Percentiles rank a stretch among this genome's conserved stretches.
Conservation (phyloP, 495 filamentous ascomycete genomes). For the Trichocladium antarcticum region DNA sequence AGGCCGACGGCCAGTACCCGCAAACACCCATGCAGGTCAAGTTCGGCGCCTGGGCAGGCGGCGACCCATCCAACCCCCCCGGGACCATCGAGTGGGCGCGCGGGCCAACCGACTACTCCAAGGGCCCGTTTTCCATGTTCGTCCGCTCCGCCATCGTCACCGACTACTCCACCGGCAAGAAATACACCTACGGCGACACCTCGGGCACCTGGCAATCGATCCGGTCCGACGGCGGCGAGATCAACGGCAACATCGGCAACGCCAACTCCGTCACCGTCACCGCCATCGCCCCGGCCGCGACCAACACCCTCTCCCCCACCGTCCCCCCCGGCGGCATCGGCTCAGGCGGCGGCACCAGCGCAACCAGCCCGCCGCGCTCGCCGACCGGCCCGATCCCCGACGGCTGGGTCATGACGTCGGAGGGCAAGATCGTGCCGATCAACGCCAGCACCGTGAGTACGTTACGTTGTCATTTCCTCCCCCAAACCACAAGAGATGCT, state of each 20-base stretch:
- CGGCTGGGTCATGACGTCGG: conserved; percentile 64
- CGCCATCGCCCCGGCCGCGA: conserved; percentile 29
- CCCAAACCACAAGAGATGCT: not conserved
- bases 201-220: conserved; percentile 65
- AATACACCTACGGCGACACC: conserved; percentile 67
- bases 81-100: conserved; percentile 84
- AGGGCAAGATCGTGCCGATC: conserved; percentile 56
- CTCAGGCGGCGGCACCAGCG: conserved; percentile 33
- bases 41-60: conserved; percentile 79
- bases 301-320: conserved; percentile 26
- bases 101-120: conserved; percentile 65
- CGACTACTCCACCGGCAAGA: conserved; percentile 82
- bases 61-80: conserved; percentile 57
- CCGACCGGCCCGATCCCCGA: conserved; percentile 43
- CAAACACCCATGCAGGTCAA: conserved; percentile 86
- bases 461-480: conserved; percentile 3
- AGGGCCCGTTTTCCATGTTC: conserved; percentile 77
- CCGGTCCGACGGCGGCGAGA: conserved; percentile 38
- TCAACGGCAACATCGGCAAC: conserved; percentile 48
- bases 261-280: conserved; percentile 40
- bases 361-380: conserved; percentile 42
- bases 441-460: conserved; percentile 30
- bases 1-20: conserved; percentile 62
- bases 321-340: conserved; percentile 48
- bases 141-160: conserved; percentile 63